These are phyloP conservation scores for Suillus clintonianus DNA, from an alignment of 768 basidiomycete species.

Conservation along the genomic window DNA sequence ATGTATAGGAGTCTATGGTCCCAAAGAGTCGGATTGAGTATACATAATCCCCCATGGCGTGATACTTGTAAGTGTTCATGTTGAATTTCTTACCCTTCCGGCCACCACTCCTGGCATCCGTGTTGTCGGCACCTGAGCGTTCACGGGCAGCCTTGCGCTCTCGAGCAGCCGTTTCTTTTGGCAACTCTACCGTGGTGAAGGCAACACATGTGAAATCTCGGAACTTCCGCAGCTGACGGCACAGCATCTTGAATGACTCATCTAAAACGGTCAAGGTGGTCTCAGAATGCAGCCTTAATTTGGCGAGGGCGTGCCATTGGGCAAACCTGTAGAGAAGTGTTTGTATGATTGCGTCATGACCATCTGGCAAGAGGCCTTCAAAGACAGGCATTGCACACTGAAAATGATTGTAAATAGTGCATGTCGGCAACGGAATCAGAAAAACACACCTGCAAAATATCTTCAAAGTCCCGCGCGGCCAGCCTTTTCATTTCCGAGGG, in stretches of 20 bases:
- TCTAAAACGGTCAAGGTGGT: slow-evolving; percentile 17
- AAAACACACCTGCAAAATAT: slow-evolving; percentile 23
- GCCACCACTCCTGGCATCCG: background rate
- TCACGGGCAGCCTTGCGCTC: slow-evolving; percentile 10
- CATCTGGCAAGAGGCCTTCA: slow-evolving; percentile 34
- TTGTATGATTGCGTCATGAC: slow-evolving; percentile 18
- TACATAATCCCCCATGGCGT: slow-evolving; percentile 25
- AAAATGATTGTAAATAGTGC: background rate
- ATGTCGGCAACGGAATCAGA: background rate
- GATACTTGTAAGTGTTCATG: slow-evolving; percentile 30
- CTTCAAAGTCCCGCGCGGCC: slow-evolving; percentile 26
- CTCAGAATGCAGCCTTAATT: slow-evolving; percentile 33
- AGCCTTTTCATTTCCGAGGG: slow-evolving; percentile 23
- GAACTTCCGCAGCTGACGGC: slow-evolving; percentile 32
- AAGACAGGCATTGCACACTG: slow-evolving; percentile 38
- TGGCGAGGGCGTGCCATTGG: slow-evolving; percentile 37
- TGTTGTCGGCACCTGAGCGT: background rate
- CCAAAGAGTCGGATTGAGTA: slow-evolving; percentile 20
- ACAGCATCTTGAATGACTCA: slow-evolving; percentile 13
- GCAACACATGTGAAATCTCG: slow-evolving; percentile 20
- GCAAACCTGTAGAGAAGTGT: slow-evolving; percentile 26
- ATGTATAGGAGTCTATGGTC: slow-evolving; percentile 27
- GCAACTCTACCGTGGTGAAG: slow-evolving; percentile 36
- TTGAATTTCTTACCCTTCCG: slow-evolving; percentile 18
- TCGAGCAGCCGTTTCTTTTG: slow-evolving; percentile 37